These are phyloP conservation scores for Helenozyma baotianmanensis DNA, from an alignment of 805 yeast genomes.

Conservation along the genomic window DNA sequence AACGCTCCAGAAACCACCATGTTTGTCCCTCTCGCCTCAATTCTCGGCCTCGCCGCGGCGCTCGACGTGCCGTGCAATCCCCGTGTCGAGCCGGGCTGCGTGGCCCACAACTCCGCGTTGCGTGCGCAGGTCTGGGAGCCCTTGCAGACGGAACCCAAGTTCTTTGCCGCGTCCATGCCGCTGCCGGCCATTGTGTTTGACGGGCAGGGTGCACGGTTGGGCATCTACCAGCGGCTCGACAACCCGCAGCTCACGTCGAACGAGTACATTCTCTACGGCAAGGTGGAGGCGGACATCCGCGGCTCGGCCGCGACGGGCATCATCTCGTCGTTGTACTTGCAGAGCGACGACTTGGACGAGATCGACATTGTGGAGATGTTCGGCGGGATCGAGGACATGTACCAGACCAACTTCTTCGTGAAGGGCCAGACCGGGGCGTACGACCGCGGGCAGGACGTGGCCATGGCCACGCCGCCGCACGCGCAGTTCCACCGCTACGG, in stretches of 20 bases:
- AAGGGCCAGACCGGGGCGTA: conserved; percentile 35
- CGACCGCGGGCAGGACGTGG: conserved; percentile 33
- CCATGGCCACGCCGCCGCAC: conserved; percentile 20
- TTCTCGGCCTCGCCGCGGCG: neutral
- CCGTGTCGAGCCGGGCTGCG: conserved; percentile 17
- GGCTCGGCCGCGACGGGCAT: conserved; percentile 33
- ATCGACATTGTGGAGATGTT: conserved; percentile 37
- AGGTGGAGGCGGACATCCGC: conserved; percentile 31
- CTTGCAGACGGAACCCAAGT: conserved; percentile 9
- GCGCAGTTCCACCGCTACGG: conserved; percentile 25
- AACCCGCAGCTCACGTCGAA: conserved; percentile 30
- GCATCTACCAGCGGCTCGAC: conserved; percentile 16
- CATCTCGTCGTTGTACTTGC: conserved; percentile 37
- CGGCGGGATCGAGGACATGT: conserved; percentile 29
- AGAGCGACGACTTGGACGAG: conserved; percentile 40
- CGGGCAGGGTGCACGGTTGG: conserved; percentile 6
- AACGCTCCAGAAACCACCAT: no score
- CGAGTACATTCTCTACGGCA: conserved; percentile 32
- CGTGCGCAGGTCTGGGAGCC: conserved; percentile 14
- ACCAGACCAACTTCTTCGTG: conserved; percentile 36
- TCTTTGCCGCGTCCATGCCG: conserved; percentile 5
- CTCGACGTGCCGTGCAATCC: conserved; percentile 26
- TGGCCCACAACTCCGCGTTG: conserved; percentile 25
- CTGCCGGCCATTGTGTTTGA: conserved; percentile 9
- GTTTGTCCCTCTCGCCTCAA: neutral